A percentile compares a stretch with the other conserved stretches of the same genome.
phyloP scores from a whole-genome alignment of 768 basidiomycete species.

The Termitomyces sp. region DNA sequence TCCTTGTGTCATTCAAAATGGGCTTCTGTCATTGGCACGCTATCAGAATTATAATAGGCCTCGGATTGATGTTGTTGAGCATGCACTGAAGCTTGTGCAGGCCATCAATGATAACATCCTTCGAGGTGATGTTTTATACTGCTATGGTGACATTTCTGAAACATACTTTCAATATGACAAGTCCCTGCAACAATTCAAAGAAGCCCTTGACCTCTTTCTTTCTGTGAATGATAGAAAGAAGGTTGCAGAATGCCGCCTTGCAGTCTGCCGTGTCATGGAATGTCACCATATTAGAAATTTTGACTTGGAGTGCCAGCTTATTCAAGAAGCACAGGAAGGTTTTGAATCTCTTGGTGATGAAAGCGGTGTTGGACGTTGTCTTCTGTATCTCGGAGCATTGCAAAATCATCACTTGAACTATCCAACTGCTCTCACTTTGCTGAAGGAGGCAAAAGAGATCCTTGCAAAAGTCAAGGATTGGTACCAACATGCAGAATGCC shows the following conservation, averaged over 20 bases:
- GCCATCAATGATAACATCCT: neutral
- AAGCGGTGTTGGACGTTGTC: neutral
- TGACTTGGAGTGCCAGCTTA: neutral
- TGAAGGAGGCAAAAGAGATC: neutral
- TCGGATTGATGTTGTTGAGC: slow-evolving; percentile 4
- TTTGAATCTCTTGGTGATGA: neutral
- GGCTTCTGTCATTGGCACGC: slow-evolving; percentile 8
- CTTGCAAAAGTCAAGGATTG: neutral
- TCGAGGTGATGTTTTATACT: neutral
- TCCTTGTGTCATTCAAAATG: slow-evolving; percentile 4
- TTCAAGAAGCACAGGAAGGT: neutral
- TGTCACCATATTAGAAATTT: neutral
- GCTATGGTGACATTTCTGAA: neutral
- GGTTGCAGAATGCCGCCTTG: slow-evolving; percentile 1
- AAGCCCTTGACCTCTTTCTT: neutral
- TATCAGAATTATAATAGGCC: neutral
- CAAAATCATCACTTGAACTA: neutral
- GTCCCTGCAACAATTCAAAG: neutral
- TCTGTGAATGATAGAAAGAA: neutral
- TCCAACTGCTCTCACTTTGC: neutral
- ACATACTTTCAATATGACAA: neutral
- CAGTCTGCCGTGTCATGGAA: neutral
- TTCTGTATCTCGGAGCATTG: neutral
- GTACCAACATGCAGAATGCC: neutral
- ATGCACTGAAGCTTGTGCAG: neutral